Conservation (phyloP, 1,284 basidiomycete genomes). For the Heterobasidion occidentale region DNA sequence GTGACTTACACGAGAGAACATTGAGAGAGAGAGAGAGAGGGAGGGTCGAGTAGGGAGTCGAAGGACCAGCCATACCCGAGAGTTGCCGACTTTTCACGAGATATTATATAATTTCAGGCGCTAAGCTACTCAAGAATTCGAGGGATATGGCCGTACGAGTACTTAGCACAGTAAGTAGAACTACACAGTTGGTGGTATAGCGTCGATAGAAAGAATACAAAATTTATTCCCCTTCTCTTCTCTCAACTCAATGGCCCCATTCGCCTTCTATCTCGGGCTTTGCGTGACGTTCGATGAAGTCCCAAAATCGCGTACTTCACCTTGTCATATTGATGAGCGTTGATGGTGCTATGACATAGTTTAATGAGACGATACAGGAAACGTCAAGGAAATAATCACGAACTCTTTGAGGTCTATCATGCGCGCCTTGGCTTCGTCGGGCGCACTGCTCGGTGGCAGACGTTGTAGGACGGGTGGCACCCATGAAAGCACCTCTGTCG, state of each 20-base stretch:
- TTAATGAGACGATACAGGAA: slow-evolving; percentile 2
- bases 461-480: slow-evolving; percentile 65
- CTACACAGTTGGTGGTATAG: neutral
- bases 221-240: neutral
- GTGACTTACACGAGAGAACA: slow-evolving; percentile 52
- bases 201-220: slow-evolving; percentile 1
- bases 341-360: slow-evolving; percentile 45
- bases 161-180: neutral
- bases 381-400: slow-evolving; percentile 3
- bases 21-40: slow-evolving; percentile 1
- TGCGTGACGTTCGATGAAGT: slow-evolving; percentile 60
- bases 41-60: neutral
- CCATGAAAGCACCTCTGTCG: slow-evolving; percentile 65
- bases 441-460: slow-evolving; percentile 56
- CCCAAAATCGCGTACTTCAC: slow-evolving; percentile 69
- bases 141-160: too few species aligned
- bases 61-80: neutral
- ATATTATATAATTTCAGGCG: too few species aligned
- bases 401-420: slow-evolving; percentile 68
- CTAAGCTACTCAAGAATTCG: too few species aligned
- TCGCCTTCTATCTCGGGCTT: slow-evolving; percentile 60
- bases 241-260: slow-evolving; percentile 32
- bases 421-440: slow-evolving; percentile 63
- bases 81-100: too few species aligned
- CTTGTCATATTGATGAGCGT: slow-evolving; percentile 59